Conservation (phyloP, 164 flowering plant species). For the Liquidambar formosana region DNA sequence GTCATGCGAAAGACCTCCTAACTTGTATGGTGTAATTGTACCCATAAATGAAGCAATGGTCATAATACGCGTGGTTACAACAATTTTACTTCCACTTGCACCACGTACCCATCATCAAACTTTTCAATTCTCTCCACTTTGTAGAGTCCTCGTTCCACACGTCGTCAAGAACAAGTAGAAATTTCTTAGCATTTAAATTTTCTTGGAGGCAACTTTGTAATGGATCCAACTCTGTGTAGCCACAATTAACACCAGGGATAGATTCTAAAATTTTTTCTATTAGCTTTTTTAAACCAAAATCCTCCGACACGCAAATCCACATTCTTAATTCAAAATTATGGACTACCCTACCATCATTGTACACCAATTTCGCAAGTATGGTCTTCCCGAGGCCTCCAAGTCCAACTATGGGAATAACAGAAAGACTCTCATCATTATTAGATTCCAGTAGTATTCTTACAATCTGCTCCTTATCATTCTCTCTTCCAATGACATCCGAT, state of each 20-base stretch:
- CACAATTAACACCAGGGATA: too few relatives aligned
- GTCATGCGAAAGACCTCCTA: not conserved
- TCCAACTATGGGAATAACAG: conserved; percentile 11
- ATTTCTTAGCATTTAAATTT: not conserved
- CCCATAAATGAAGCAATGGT: not conserved
- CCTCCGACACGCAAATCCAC: conserved; percentile 5
- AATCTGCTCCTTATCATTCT: too few relatives aligned
- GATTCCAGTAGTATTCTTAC: too few relatives aligned
- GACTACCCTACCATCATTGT: not conserved
- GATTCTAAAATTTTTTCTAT: too few relatives aligned
- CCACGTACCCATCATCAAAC: too few relatives aligned
- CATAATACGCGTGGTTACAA: not conserved
- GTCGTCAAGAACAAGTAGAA: not conserved
- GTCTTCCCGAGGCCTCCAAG: conserved; percentile 11
- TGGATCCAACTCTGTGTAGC: too few relatives aligned
- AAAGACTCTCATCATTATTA: not conserved
- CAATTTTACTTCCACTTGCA: not conserved
- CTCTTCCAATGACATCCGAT: too few relatives aligned
- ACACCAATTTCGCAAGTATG: not conserved
- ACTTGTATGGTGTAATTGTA: not conserved
- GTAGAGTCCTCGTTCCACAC: conserved; percentile 10
- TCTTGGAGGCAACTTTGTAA: too few relatives aligned
- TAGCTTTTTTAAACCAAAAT: too few relatives aligned
- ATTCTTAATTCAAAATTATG: not conserved
- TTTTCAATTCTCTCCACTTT: not conserved